Evolutionary conservation across 2,329 filamentous ascomycete genomes (phyloP), one percentile per base, ranked within the genome.

Genomic region (Cercospora nicotianae): DNA sequence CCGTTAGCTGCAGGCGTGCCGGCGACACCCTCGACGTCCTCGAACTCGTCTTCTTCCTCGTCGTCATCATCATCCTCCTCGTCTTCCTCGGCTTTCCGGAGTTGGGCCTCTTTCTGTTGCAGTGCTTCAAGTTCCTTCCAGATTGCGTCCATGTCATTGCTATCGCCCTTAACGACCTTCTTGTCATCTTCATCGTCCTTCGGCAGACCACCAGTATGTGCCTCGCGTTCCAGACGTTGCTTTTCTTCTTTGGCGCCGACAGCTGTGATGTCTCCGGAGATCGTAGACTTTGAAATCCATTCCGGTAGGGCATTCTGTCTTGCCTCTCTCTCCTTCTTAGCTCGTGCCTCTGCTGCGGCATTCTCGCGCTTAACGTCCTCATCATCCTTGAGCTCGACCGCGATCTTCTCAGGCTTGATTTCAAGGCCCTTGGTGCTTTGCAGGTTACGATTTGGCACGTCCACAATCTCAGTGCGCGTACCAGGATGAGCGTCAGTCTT

Each of bases 401-500:
- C 70, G 36, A 79, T 76, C 67, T 78, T 77, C 66, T 79, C 78
- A 3, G 77, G 77, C 61, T 75, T 72, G 60, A 79, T 67, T 20
- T 73, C 73, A 12, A 79, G 70, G 67, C 78, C 78, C 59, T 77
- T 77, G 10, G 72, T 74, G 61, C 74, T 75, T 55, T 76, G 74
- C 28, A 79, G 67, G 48, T 73, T 75, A n/a, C 73, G 70, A 36
- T 76, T 75, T 8, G 74, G 74, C 10, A 75, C 65, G 65, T 80
- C 78, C 26, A 78, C 75, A n/a, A 75, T 72, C 67, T 78, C 76
- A 3, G 70, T 76, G 20, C 72, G 72, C 5, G 74, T 86, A 5
- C 86, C 87, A 70, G 90, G 90, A 77, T 93, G 83, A 59, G 86
- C 87, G 51, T 88, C 86, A 71, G 91, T 88, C 71, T 91, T 86